Evolutionary conservation across 177 flowering plant genomes (phyloP).

Genomic region (Telopea speciosissima): DNA sequence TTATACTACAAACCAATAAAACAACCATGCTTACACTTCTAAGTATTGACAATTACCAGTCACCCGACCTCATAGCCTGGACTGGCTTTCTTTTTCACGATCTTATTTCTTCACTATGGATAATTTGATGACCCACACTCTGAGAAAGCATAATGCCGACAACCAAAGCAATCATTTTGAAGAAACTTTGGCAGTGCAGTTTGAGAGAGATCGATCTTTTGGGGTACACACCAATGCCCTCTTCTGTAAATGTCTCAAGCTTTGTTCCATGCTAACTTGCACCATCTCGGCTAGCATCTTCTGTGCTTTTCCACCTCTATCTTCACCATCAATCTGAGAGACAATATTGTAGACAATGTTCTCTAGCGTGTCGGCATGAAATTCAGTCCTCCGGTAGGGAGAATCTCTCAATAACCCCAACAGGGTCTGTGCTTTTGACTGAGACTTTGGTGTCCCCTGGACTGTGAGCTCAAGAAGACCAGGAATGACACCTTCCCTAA

Average conservation of each 20-base stretch:
- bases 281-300: slow-evolving; percentile 97
- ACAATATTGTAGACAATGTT: slow-evolving; percentile 73
- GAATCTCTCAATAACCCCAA: slow-evolving; percentile 62
- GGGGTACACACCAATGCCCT: slow-evolving; percentile 81
- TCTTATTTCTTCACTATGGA: slow-evolving; percentile 10
- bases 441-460: slow-evolving; percentile 72
- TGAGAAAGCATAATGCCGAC: neutral
- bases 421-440: slow-evolving; percentile 52
- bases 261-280: slow-evolving; percentile 94
- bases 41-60: slow-evolving; percentile 20
- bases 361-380: slow-evolving; percentile 65
- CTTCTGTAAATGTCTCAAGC: slow-evolving; percentile 80
- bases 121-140: slow-evolving; percentile 15
- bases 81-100: slow-evolving; percentile 22
- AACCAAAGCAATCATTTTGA: slow-evolving; percentile 27
- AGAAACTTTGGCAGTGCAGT: slow-evolving; percentile 50
- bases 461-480: slow-evolving; percentile 92
- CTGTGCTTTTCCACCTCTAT: slow-evolving; percentile 68
- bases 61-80: slow-evolving; percentile 68
- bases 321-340: slow-evolving; percentile 80
- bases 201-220: slow-evolving; percentile 46
- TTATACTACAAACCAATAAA: neutral
- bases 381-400: slow-evolving; percentile 60
- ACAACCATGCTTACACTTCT: neutral
- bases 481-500: slow-evolving; percentile 86